Evolutionary conservation across 2,329 filamentous ascomycete species (phyloP).

Genomic region (Alternaria alternata): DNA sequence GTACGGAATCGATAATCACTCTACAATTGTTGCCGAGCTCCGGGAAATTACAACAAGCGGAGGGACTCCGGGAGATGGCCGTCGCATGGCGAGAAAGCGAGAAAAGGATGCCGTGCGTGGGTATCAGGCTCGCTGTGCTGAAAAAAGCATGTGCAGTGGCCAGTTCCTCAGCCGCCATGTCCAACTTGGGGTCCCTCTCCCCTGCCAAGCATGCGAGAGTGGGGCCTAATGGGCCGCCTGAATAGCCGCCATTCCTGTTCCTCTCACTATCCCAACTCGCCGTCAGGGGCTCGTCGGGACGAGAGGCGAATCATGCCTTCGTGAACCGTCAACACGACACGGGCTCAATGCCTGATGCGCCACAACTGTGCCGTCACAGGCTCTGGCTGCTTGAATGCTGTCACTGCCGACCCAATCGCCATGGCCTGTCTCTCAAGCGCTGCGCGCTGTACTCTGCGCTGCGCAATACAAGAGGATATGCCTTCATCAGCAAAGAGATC

Average conservation of each 20-base stretch:
- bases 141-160: constrained; percentile 13
- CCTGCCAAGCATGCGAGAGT: constrained; percentile 43
- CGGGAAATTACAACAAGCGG: constrained; percentile 12
- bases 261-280: constrained; percentile 29
- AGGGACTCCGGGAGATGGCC: constrained; percentile 15
- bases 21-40: neutral
- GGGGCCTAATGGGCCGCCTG: constrained; percentile 20
- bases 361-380: constrained; percentile 9
- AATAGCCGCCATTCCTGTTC: constrained; percentile 32
- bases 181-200: constrained; percentile 18
- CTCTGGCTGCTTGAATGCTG: neutral
- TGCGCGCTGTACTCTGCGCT: neutral
- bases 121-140: constrained; percentile 4
- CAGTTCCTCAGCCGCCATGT: constrained; percentile 17
- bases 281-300: constrained; percentile 33
- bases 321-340: constrained; percentile 16
- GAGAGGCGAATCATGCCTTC: constrained; percentile 34
- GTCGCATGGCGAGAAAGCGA: neutral
- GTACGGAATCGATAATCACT: neutral
- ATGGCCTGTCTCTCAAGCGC: neutral
- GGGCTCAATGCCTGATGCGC: constrained; percentile 21
- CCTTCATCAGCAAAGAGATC: neutral
- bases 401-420: neutral
- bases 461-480: neutral
- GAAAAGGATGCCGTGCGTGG: constrained; percentile 7